Base-by-base conservation (phyloP, 345 rosid genomes). In the Salix koriyanagi region DNA sequence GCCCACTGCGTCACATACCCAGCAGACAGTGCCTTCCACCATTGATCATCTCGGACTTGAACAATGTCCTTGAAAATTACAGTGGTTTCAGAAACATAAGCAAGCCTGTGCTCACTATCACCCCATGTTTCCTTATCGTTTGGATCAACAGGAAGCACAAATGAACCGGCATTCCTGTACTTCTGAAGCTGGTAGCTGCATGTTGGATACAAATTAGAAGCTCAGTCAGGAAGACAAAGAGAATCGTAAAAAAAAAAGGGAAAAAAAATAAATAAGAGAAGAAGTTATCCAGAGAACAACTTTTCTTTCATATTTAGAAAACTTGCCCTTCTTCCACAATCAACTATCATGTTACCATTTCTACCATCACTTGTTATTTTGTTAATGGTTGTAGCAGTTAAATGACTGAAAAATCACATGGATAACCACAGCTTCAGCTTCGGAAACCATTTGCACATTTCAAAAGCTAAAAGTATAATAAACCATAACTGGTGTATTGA, bases 1-100 rank as follows among this genome's bases (percentile, higher is more conserved):
- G 99, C 98, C 99, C 99, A 96, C 41, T 90, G 99, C 23, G 99
- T 96, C 19, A 93, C 73, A 74, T 96, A 96, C 41, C 99, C 99
- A 0, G 92, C 86, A 0, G 97, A 86, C 41, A 96, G 84, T 32
- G 97, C 97, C 75, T 80, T 92, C 99, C 99, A 96, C 99, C 99
- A 96, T 69, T 96, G 99, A 52, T 96, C 94, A 64, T 96, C 98
- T 52, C 99, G 82, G 26, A 96, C 97, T 79, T 93, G 96, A 21
- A 96, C 97, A 61, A 89, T 76, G 86, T 93, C 97, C 74, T 92
- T 96, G 92, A 96, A 96, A 42, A 96, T 96, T 11, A 93, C 99
- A 0, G 99, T 96, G 37, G 99, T 96, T 80, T 96, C 99, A 0
- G 99, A 91, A 4, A 93, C 95, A 66, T 93, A 96, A 16, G 99